Conservation (phyloP, 176 grass and related monocot species). For the Carex myosuroides region DNA sequence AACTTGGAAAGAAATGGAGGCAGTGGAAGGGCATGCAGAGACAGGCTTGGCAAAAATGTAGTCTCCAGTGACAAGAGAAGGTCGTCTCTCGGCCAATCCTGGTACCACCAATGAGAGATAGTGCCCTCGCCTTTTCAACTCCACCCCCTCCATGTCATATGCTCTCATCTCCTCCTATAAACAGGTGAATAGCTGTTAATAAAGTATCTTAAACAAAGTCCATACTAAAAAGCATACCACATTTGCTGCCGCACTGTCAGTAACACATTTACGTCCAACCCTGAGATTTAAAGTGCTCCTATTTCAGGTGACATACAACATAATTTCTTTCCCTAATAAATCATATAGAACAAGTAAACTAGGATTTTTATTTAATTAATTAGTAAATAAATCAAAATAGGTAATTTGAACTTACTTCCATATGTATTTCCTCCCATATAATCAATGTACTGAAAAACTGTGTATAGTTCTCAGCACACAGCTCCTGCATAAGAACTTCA, state of each 20-base stretch:
- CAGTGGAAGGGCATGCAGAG: conserved; percentile 23
- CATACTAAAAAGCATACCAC: background rate
- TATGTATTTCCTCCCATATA: conserved; percentile 84
- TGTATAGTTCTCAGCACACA: conserved; percentile 56
- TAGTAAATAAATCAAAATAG: conserved; percentile 1
- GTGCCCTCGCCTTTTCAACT: conserved; percentile 50
- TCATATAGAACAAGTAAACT: conserved; percentile 1
- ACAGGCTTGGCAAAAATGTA: conserved; percentile 41
- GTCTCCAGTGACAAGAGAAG: conserved; percentile 69
- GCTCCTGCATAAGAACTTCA: conserved; percentile 48
- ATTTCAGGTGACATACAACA: background rate
- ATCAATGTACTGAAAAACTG: conserved; percentile 59
- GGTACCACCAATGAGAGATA: conserved; percentile 69
- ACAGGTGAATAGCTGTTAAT: conserved; percentile 26
- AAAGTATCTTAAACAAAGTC: background rate
- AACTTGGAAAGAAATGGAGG: conserved; percentile 57
- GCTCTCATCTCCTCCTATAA: conserved; percentile 68
- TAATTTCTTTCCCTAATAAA: background rate
- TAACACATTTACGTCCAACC: background rate
- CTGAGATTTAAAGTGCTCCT: background rate
- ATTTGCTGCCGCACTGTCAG: background rate
- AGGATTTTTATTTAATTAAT: conserved; percentile 9
- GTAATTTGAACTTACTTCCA: conserved; percentile 46
- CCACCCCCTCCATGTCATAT: conserved; percentile 66
- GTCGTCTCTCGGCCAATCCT: conserved; percentile 80